Base-by-base conservation (phyloP, 805 yeast species). In the Pichia paraexigua region DNA sequence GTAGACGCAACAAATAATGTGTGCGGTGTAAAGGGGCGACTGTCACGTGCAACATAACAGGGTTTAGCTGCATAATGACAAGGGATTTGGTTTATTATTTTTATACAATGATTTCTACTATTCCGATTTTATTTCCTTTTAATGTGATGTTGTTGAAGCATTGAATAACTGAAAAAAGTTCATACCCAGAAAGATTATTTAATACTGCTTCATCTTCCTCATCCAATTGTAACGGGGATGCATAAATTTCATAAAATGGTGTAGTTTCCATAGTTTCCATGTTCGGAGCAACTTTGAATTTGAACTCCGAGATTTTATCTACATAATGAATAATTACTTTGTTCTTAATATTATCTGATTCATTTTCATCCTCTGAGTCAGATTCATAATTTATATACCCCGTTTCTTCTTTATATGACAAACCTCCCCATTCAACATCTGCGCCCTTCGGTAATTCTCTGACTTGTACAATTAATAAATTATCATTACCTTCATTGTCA, bases 341-440 rank as follows among this genome's bases (percentile, higher is more conserved):
- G 56, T 68, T 44, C 37, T 18, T 27, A n/a, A 30, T 47, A 13
- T 48, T 18, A 17, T 49, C 40, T 11, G 32, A 45, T 25, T 48
- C 55, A 76, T 62, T 59, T 2, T 45, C 56, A 20, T 53, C 50
- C 17, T 62, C 68, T 13, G 65, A 68, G 9, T 68, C 75, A 2
- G 71, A 75, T 39, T 69, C 76, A 43, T 72, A 73, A n/a, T 69
- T 69, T 41, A 73, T 73, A 5, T 71, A 76, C 48, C 73, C 70
- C 58, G 52, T 55, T 3, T 59, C 56, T 27, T 69, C 68, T 51
- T 75, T 74, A 54, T 73, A 79, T 6, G 80, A 65, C 4, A 77
- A 54, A 1, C 92, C 95, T 39, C 83, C 79, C 92, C 95, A 86
- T 68, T 88, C 96, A 35, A 85, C 76, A 21, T 64, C 63, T 0